A percentile compares a stretch with the other conserved stretches of the same genome.
These are phyloP conservation scores for Sugiyamaella neomexicana DNA, from an alignment of 1,139 yeast species.

Conservation along the genomic window DNA sequence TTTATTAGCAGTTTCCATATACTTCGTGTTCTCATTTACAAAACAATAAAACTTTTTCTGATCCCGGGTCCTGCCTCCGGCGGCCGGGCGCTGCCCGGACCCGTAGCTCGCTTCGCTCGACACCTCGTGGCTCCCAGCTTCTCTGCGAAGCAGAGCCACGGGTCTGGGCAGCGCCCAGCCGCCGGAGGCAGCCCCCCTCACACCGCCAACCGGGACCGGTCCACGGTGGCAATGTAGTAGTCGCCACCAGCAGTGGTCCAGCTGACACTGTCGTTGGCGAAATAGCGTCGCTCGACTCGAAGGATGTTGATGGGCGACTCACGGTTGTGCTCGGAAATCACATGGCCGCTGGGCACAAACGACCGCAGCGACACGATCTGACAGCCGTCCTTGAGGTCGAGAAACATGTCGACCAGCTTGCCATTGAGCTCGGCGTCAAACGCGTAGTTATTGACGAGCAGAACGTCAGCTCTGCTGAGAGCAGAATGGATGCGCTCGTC, in stretches of 20 bases:
- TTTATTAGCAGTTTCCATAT: not conserved
- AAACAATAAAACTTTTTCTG: not conserved
- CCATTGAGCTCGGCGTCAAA: slow-evolving; percentile 73
- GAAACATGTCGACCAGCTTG: slow-evolving; percentile 64
- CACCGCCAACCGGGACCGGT: slow-evolving; percentile 34
- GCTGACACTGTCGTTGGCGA: slow-evolving; percentile 73
- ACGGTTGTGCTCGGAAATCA: slow-evolving; percentile 55
- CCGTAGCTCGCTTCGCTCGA: too few relatives aligned
- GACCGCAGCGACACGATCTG: slow-evolving; percentile 77
- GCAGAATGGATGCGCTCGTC: slow-evolving; percentile 56
- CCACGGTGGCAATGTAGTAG: slow-evolving; percentile 74
- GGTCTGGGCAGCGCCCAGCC: too few relatives aligned
- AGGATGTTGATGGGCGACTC: slow-evolving; percentile 57
- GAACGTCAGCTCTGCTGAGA: slow-evolving; percentile 64
- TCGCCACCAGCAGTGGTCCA: slow-evolving; percentile 90
- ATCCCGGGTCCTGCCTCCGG: not conserved
- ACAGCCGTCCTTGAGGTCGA: slow-evolving; percentile 69
- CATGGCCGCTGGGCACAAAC: slow-evolving; percentile 58
- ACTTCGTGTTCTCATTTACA: not conserved
- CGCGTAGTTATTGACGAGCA: slow-evolving; percentile 78
- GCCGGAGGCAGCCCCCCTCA: too few relatives aligned
- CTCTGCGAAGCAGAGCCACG: too few relatives aligned
- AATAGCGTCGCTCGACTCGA: slow-evolving; percentile 61
- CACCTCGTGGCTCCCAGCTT: too few relatives aligned
- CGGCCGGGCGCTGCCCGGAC: not conserved